Base-by-base conservation (phyloP, 441 rosid genomes). In the Theobroma grandiflorum region DNA sequence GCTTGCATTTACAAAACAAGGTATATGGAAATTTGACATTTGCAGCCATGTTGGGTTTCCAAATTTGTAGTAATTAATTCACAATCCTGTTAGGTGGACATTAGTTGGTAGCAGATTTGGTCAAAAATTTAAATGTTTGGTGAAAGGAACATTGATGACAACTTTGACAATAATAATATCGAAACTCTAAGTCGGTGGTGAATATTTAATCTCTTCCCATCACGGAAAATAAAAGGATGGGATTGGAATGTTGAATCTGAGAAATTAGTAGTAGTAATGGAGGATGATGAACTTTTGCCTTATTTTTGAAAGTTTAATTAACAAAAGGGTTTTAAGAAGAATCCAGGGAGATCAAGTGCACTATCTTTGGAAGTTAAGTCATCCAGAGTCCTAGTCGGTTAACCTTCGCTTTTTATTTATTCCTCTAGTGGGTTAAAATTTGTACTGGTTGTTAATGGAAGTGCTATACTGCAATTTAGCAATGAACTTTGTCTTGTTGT, bases 131-230 rank as follows among this genome's bases (percentile, higher is more conserved):
- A 65, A 43, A 43, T 43, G 37, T 20, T 68, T 22, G 72, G 53
- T 68, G 37, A 26, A 43, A 42, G 55, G 18, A 67, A 66, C 12
- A 66, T 66, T 40, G 69, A 66, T 9, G 55, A 4, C 16, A 50
- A 50, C 4, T 2, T 49, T 14, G 55, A 50, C 16, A 18, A 15
- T 8, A 64, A 42, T 15, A 14, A 38, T n/a, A 38, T n/a, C 31
- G 42, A 40, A 42, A 43, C 2, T 10, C 1, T 3, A 45, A 11
- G 72, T 43, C 35, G n/a, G 57, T 14, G 73, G n/a, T 69, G 57
- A 38, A 69, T 69, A 69, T 69, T 69, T 20, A 22, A 69, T 68
- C 33, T 38, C 49, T 66, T n/a, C 50, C 9, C 18, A 42, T 67
- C 52, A 4, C 15, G 8, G 18, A 68, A 43, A 43, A 59, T 0